Percentiles rank a stretch among this genome's conserved stretches.
phyloP scores from a whole-genome alignment of 2,329 filamentous ascomycete species.

The Cryphonectria naterciae region DNA sequence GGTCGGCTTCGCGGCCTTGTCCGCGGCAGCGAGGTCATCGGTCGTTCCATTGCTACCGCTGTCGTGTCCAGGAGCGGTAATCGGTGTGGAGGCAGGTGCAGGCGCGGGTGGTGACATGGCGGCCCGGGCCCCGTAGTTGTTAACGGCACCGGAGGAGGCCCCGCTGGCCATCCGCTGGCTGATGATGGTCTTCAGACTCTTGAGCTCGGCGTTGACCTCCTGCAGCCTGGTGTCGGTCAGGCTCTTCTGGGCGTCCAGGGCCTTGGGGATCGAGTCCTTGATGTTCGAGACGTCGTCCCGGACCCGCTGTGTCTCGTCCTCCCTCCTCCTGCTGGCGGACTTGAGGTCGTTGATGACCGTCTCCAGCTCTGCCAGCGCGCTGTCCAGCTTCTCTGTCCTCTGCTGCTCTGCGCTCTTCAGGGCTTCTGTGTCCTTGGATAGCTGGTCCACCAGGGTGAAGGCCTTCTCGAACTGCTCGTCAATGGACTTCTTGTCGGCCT shows the following conservation, averaged over 20 bases:
- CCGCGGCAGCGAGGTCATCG: slow-evolving; percentile 34
- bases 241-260: slow-evolving; percentile 85
- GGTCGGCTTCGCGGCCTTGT: slow-evolving; percentile 40
- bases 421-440: slow-evolving; percentile 84
- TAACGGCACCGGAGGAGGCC: slow-evolving; percentile 35
- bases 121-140: slow-evolving; percentile 38
- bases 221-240: slow-evolving; percentile 78
- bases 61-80: slow-evolving; percentile 33
- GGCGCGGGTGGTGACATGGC: slow-evolving; percentile 32
- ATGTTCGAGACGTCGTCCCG: slow-evolving; percentile 84
- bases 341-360: slow-evolving; percentile 81
- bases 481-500: slow-evolving; percentile 90
- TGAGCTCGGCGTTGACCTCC: slow-evolving; percentile 85
- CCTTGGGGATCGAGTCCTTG: slow-evolving; percentile 84
- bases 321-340: slow-evolving; percentile 76
- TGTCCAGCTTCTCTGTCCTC: slow-evolving; percentile 81
- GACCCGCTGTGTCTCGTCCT: slow-evolving; percentile 85
- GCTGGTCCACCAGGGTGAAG: slow-evolving; percentile 88
- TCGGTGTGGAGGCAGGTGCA: slow-evolving; percentile 34
- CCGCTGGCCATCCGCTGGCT: slow-evolving; percentile 58
- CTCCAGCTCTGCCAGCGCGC: slow-evolving; percentile 82
- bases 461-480: slow-evolving; percentile 93
- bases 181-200: slow-evolving; percentile 89
- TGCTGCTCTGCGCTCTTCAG: slow-evolving; percentile 86
- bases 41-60: slow-evolving; percentile 35